Conservation (phyloP, 768 basidiomycete species). For the Naganishia antarctica region DNA sequence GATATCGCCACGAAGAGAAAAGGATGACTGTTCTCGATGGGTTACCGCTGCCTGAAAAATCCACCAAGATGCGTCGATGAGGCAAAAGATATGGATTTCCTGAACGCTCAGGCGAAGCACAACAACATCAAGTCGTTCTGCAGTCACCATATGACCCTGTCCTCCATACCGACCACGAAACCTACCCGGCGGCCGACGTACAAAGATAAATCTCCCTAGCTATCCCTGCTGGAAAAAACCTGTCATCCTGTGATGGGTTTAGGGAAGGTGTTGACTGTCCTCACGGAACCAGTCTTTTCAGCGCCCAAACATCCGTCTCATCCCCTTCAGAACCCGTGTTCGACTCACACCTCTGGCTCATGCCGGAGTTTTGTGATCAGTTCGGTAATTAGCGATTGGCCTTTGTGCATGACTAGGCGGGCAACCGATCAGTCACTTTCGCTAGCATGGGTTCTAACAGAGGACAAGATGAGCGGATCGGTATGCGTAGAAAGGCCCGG, state of each 20-base stretch:
- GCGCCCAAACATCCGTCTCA: slow-evolving; percentile 24
- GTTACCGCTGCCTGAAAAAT: too few relatives aligned
- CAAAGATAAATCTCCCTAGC: background rate
- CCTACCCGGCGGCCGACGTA: background rate
- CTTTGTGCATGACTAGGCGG: slow-evolving; percentile 22
- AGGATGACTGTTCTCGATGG: too few relatives aligned
- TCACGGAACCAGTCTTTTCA: slow-evolving; percentile 22
- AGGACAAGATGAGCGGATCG: slow-evolving; percentile 23
- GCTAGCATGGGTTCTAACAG: slow-evolving; percentile 23
- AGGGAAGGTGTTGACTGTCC: slow-evolving; percentile 23
- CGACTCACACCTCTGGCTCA: slow-evolving; percentile 21
- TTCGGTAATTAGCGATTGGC: slow-evolving; percentile 22
- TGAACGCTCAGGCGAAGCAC: too few relatives aligned
- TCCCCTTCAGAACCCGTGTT: slow-evolving; percentile 24
- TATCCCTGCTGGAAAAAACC: background rate
- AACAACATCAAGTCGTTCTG: too few relatives aligned
- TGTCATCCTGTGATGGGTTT: slow-evolving; percentile 18
- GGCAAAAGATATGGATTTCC: too few relatives aligned
- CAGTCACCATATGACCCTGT: too few relatives aligned
- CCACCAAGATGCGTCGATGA: too few relatives aligned
- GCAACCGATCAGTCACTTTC: slow-evolving; percentile 24
- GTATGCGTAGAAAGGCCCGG: slow-evolving; percentile 18
- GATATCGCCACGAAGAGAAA: too few relatives aligned
- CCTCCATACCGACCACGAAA: too few relatives aligned
- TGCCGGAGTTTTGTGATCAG: slow-evolving; percentile 20